Evolutionary conservation across 164 flowering plant species (phyloP).

Genomic region (Santalum album): DNA sequence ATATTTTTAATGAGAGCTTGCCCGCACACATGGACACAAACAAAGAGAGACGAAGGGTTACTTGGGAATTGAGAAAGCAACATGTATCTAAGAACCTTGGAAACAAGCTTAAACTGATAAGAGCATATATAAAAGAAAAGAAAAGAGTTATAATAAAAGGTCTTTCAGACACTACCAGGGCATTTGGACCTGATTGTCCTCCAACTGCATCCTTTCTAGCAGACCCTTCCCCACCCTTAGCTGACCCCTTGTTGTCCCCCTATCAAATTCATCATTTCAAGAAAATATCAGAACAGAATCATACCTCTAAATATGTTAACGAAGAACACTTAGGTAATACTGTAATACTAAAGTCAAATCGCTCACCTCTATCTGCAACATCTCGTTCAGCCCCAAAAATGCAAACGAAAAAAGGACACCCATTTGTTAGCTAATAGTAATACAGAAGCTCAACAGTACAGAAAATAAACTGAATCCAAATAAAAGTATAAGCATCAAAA

Average conservation of each 20-base stretch:
- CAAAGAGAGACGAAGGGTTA: too few species aligned
- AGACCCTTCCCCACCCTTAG: slow-evolving; percentile 27
- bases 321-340: background rate
- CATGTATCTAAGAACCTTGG: too few species aligned
- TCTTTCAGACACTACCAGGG: slow-evolving; percentile 26
- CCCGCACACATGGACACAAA: too few species aligned
- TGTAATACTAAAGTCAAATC: background rate
- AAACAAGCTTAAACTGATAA: background rate
- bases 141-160: background rate
- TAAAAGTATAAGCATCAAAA: background rate
- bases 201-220: slow-evolving; percentile 31
- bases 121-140: background rate
- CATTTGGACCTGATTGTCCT: slow-evolving; percentile 26
- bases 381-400: background rate
- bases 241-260: slow-evolving; percentile 62
- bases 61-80: too few species aligned
- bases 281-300: background rate
- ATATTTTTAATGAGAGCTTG: too few species aligned
- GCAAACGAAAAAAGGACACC: background rate
- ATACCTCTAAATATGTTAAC: background rate
- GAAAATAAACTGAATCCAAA: background rate
- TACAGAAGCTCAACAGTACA: background rate
- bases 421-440: background rate
- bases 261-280: slow-evolving; percentile 7
- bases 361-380: slow-evolving; percentile 42